phyloP scores from a whole-genome alignment of 2,329 filamentous ascomycete genomes.

The Onygenales sp. region DNA sequence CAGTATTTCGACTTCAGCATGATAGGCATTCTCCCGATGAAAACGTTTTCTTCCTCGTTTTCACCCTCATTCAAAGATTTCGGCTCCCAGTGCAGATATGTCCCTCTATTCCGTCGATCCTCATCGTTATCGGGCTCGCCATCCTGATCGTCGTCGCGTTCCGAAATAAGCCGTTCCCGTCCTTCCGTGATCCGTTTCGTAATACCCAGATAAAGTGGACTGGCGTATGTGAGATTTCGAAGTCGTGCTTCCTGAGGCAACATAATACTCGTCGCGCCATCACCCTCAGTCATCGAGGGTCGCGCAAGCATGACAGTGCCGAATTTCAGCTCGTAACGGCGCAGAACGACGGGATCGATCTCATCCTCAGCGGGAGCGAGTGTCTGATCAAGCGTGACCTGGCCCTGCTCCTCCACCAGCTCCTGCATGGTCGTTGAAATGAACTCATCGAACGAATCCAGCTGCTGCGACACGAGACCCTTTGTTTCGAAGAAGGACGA shows the following conservation, averaged over 20 bases:
- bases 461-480: constrained; percentile 91
- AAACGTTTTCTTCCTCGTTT: constrained; percentile 62
- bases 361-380: constrained; percentile 67
- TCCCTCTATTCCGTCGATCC: constrained; percentile 35
- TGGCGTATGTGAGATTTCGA: constrained; percentile 91
- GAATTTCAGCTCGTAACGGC: constrained; percentile 92
- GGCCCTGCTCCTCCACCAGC: constrained; percentile 83
- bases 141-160: constrained; percentile 50
- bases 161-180: constrained; percentile 63
- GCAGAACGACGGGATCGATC: constrained; percentile 66
- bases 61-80: constrained; percentile 38
- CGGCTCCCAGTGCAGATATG: constrained; percentile 40
- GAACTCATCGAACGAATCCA: constrained; percentile 98
- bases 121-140: constrained; percentile 41
- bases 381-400: constrained; percentile 87
- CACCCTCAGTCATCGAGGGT: constrained; percentile 85
- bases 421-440: constrained; percentile 90
- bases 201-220: constrained; percentile 82
- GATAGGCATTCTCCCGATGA: constrained; percentile 90
- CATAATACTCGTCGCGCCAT: constrained; percentile 76
- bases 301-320: constrained; percentile 80
- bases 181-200: constrained; percentile 76
- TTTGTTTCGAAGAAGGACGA: constrained; percentile 94
- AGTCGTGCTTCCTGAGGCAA: constrained; percentile 91
- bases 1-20: constrained; percentile 98